phyloP scores from a whole-genome alignment of 345 rosid species.

The Nasturtium officinale region DNA sequence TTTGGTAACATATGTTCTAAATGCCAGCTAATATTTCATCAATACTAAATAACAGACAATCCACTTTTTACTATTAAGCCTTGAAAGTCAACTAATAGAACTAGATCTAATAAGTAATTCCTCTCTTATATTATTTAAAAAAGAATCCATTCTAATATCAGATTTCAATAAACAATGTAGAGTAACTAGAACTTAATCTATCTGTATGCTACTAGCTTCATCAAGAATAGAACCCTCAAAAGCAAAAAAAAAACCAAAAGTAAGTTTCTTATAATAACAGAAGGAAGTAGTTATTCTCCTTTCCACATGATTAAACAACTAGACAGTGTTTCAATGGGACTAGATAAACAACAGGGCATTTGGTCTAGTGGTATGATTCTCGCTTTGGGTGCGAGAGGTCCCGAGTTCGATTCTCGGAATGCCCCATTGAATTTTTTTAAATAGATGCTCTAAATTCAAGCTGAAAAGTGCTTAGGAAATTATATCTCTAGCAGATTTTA shows the following conservation, averaged over 20 bases:
- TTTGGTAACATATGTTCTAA: conserved; percentile 56
- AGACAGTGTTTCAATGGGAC: not conserved
- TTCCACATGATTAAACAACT: conserved; percentile 11
- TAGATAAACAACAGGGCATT: conserved; percentile 33
- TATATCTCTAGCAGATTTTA: not conserved
- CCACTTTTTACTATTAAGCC: not conserved
- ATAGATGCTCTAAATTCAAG: not conserved
- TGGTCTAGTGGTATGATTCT: conserved; percentile 28
- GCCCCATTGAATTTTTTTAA: conserved; percentile 12
- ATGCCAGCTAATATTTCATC: not conserved
- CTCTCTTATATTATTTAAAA: not conserved
- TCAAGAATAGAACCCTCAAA: not conserved
- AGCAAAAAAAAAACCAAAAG: not conserved
- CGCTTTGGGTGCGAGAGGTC: conserved; percentile 56
- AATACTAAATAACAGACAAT: not conserved
- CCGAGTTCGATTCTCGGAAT: conserved; percentile 69
- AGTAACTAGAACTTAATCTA: not conserved
- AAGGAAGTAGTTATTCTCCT: not conserved
- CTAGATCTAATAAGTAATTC: not conserved
- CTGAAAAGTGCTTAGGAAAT: not conserved
- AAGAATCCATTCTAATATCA: not conserved
- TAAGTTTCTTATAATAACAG: conserved; percentile 4
- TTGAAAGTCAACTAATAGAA: not conserved
- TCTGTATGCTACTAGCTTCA: not conserved
- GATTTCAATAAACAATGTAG: not conserved